These are phyloP conservation scores for Backusella australiensis DNA, from an alignment of 192 early-diverging fungal species.

Conservation along the genomic window DNA sequence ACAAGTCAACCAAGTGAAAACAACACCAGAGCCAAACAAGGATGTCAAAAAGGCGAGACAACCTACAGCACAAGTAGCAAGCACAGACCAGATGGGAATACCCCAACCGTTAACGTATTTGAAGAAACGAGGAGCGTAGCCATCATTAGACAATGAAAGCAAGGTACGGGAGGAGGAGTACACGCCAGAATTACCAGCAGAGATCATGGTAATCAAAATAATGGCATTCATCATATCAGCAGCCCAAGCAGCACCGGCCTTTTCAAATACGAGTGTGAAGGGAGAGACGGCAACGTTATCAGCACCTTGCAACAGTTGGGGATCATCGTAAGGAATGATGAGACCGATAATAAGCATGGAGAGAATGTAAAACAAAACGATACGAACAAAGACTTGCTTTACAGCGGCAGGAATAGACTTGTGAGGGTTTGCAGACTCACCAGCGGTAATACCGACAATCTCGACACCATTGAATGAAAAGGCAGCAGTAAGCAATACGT, in stretches of 20 bases:
- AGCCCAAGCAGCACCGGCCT: constrained; percentile 60
- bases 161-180: constrained; percentile 85
- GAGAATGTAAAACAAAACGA: constrained; percentile 78
- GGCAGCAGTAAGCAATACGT: constrained; percentile 70
- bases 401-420: constrained; percentile 73
- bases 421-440: constrained; percentile 84
- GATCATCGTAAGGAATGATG: constrained; percentile 69
- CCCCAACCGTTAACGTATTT: constrained; percentile 58
- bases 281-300: constrained; percentile 60
- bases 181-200: constrained; percentile 84
- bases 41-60: constrained; percentile 60
- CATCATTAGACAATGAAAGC: constrained; percentile 70
- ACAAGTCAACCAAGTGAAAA: constrained; percentile 67
- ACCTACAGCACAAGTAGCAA: constrained; percentile 64
- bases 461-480: constrained; percentile 90
- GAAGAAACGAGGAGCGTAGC: constrained; percentile 72
- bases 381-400: constrained; percentile 80
- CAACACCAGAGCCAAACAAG: constrained; percentile 64
- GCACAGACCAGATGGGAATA: constrained; percentile 60
- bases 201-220: constrained; percentile 63
- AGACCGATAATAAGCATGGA: constrained; percentile 87
- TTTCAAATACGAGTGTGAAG: constrained; percentile 65
- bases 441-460: constrained; percentile 86
- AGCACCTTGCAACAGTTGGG: constrained; percentile 50
- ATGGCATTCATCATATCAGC: constrained; percentile 74